Evolutionary conservation across 805 yeast species (phyloP).

Genomic region (Kazachstania kunashirensis): DNA sequence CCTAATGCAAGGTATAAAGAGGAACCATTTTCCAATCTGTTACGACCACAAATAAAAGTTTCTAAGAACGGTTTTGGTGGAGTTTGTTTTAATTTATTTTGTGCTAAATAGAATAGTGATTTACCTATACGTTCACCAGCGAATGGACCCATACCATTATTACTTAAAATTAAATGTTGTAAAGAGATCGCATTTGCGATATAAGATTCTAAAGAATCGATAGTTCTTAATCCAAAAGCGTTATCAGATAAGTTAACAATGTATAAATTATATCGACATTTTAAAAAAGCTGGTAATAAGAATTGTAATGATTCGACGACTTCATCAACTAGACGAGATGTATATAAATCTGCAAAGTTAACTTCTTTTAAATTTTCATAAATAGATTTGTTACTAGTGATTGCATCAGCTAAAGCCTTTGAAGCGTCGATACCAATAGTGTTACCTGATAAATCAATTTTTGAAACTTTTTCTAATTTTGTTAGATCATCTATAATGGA

Average conservation of each 20-base stretch:
- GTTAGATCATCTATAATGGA: conserved; percentile 55
- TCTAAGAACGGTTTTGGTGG: conserved; percentile 41
- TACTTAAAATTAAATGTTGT: conserved; percentile 79
- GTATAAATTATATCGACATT: conserved; percentile 56
- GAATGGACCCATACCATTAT: conserved; percentile 97
- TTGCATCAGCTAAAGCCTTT: conserved; percentile 50
- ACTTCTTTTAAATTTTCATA: conserved; percentile 49
- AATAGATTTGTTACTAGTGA: conserved; percentile 30
- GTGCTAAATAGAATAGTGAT: conserved; percentile 64
- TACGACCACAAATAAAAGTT: conserved; percentile 93
- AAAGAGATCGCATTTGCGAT: conserved; percentile 66
- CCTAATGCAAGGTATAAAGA: conserved; percentile 77
- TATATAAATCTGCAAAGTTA: conserved; percentile 85
- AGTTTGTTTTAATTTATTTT: conserved; percentile 43
- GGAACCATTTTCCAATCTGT: conserved; percentile 93
- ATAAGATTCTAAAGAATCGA: conserved; percentile 76
- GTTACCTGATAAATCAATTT: conserved; percentile 81
- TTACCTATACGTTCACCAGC: conserved; percentile 93
- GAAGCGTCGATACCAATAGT: conserved; percentile 91
- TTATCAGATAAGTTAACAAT: conserved; percentile 84
- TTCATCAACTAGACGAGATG: conserved; percentile 90
- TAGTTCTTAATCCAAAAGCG: conserved; percentile 93
- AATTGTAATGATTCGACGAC: conserved; percentile 74
- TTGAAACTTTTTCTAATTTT: conserved; percentile 31
- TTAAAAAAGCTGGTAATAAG: conserved; percentile 62